These are phyloP conservation scores for Boechera divaricarpa DNA, from an alignment of 345 rosid species.

Conservation along the genomic window DNA sequence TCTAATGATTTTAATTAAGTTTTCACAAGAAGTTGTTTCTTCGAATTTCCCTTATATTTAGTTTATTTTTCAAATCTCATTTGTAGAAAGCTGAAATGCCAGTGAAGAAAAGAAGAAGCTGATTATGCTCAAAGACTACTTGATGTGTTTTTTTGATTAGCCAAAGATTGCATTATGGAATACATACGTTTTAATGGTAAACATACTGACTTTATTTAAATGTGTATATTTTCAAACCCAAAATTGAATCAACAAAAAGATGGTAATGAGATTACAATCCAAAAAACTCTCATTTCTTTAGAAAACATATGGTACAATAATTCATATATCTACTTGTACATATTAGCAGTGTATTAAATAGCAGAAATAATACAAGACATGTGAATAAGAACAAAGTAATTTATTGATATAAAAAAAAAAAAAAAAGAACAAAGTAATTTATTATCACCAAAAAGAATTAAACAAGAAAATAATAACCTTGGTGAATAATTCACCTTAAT, in stretches of 20 bases:
- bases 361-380: not conserved
- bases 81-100: not conserved
- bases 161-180: too few relatives aligned
- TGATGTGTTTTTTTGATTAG: too few relatives aligned
- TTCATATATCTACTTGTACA: constrained; percentile 1
- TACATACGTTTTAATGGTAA: too few relatives aligned
- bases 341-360: constrained; percentile 5
- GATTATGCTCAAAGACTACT: too few relatives aligned
- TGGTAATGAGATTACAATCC: constrained; percentile 7
- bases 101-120: not conserved
- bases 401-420: not conserved
- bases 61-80: too few relatives aligned
- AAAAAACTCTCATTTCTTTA: not conserved
- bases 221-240: not conserved
- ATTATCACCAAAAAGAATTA: constrained; percentile 25
- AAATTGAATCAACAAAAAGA: not conserved
- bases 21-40: not conserved
- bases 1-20: too few relatives aligned
- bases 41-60: too few relatives aligned
- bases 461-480: constrained; percentile 20
- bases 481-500: constrained; percentile 4
- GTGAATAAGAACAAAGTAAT: not conserved
- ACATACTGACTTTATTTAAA: too few relatives aligned
- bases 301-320: not conserved
- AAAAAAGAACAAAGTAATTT: not conserved